Base-by-base conservation (phyloP, 2,329 filamentous ascomycete genomes). In the Diaporthe eres region DNA sequence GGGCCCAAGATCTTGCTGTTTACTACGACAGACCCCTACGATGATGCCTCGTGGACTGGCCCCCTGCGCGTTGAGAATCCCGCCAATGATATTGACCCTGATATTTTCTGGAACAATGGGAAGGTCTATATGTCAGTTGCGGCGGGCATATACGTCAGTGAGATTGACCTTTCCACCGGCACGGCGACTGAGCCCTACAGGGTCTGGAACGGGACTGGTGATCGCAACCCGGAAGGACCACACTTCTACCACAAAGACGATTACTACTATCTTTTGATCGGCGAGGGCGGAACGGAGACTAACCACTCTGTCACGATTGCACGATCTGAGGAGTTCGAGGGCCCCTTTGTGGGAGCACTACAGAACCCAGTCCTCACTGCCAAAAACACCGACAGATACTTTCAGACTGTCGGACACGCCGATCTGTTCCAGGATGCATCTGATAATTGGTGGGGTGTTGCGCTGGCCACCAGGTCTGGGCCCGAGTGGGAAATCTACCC, bases 391-490 rank as follows among this genome's bases (percentile, higher is more conserved):
- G 76, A 82, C 22, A 81, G 83, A 63, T 85, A 84, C 75, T 85
- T 87, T 78, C 85, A 87, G 65, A 84, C 84, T 1, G 84, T 86
- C 6, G 86, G 87, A 1, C 87, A 88, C 75, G 85, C 80, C 1
- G 86, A 88, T 76, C 77, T 88, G 0, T 87, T 88, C 78, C 86
- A 87, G 63, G 85, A 87, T 63, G 58, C 77, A 0, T 49, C 78
- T 0, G 88, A 87, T 0, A 85, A 88, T 42, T 91, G 90, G 90
- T 90, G 88, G 89, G 86, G 84, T 0, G 82, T 87, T 7, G 84
- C 85, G 1, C 81, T 91, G 1, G 83, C 86, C 0, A 88, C 86
- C 0, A 83, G 89, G 2, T 84, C 83, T 22, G 87, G 86, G 0
- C 84, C 86, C 0, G 81, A 81, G 22, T 88, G 81, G 77, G 77